Evolutionary conservation across 83 land plant species (phyloP).

Genomic region (Larix sibirica): DNA sequence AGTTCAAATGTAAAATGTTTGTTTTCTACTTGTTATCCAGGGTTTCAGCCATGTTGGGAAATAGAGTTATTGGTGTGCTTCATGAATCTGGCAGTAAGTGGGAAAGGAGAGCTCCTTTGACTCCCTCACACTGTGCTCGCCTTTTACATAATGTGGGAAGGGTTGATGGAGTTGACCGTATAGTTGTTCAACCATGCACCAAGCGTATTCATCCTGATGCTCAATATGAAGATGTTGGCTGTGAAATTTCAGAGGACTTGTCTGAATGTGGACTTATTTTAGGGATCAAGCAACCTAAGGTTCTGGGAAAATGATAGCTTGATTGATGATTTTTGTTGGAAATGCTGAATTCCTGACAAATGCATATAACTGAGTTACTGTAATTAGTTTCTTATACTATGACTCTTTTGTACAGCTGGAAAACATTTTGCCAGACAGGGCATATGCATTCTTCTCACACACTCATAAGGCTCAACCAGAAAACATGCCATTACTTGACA

Average conservation of each 20-base stretch:
- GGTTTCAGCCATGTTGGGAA: conserved; percentile 63
- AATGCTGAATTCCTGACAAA: neutral
- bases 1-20: no score
- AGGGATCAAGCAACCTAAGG: conserved; percentile 97
- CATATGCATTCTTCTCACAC: conserved; percentile 96
- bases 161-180: conserved; percentile 59
- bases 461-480: conserved; percentile 98
- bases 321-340: neutral
- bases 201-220: conserved; percentile 83
- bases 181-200: conserved; percentile 93
- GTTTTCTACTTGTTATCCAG: neutral
- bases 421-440: conserved; percentile 79
- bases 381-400: neutral
- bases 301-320: conserved; percentile 17
- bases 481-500: conserved; percentile 81
- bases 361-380: neutral
- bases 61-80: conserved; percentile 88
- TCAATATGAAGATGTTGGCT: conserved; percentile 89
- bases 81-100: conserved; percentile 74
- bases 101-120: conserved; percentile 95
- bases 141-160: conserved; percentile 57
- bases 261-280: conserved; percentile 96
- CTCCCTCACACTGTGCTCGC: conserved; percentile 91
- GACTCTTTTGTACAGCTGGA: conserved; percentile 58
- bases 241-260: conserved; percentile 91